These are phyloP conservation scores for Aspergillus asperescens DNA, from an alignment of 495 filamentous ascomycete species.

Conservation along the genomic window DNA sequence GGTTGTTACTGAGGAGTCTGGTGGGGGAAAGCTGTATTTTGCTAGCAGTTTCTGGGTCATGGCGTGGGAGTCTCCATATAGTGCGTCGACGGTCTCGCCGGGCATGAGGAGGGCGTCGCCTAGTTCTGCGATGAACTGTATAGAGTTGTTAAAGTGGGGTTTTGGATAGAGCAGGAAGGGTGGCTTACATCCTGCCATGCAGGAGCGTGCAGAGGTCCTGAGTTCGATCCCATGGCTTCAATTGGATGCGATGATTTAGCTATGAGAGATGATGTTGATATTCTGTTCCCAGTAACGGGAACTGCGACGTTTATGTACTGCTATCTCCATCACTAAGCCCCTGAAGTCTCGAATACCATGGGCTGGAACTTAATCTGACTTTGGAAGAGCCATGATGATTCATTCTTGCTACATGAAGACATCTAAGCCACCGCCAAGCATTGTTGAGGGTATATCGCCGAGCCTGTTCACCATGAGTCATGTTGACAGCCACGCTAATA, in stretches of 20 bases:
- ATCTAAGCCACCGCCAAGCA: neutral
- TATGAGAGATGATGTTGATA: too few relatives aligned
- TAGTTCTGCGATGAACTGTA: neutral
- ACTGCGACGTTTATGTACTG: neutral
- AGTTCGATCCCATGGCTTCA: neutral
- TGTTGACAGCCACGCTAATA: too few relatives aligned
- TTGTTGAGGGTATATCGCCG: neutral
- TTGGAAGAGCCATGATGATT: neutral
- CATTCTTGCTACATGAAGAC: neutral
- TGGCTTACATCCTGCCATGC: neutral
- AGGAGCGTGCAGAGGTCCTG: neutral
- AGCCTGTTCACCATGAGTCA: neutral
- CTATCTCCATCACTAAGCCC: too few relatives aligned
- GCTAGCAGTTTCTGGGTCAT: slow-evolving; percentile 3
- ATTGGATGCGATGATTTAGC: too few relatives aligned
- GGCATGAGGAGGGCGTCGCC: neutral
- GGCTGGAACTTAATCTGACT: too few relatives aligned
- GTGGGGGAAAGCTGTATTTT: neutral
- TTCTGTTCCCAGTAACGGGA: too few relatives aligned
- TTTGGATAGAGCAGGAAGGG: neutral
- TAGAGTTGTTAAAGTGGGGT: neutral
- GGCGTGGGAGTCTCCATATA: neutral
- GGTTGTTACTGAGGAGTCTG: neutral
- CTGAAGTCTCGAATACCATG: too few relatives aligned
- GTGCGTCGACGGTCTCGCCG: neutral